Percentiles rank a stretch among this genome's conserved stretches.
These are phyloP conservation scores for Podaxis mareebaensis DNA, from an alignment of 768 basidiomycete genomes.

Conservation along the genomic window DNA sequence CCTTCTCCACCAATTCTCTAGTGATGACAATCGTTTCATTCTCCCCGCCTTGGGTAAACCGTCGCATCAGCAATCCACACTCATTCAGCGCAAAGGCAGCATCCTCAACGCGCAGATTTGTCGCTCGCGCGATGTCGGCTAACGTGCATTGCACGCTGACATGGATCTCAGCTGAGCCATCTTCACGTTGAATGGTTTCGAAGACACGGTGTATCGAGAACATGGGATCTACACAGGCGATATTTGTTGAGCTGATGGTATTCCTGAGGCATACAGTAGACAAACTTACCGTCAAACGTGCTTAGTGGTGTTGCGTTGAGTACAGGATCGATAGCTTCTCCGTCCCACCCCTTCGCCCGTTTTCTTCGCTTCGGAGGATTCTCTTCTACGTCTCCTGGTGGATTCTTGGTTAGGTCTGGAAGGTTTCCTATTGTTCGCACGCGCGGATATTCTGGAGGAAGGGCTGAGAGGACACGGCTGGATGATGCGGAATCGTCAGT, in stretches of 20 bases:
- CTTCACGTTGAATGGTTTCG: constrained; percentile 55
- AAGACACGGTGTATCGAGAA: constrained; percentile 57
- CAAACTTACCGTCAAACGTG: constrained; percentile 40
- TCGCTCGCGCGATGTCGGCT: constrained; percentile 74
- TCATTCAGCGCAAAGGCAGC: constrained; percentile 88
- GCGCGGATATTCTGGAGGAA: constrained; percentile 53
- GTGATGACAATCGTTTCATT: constrained; percentile 44
- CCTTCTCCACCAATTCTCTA: constrained; percentile 43
- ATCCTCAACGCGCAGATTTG: constrained; percentile 83
- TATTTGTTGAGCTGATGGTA: background rate
- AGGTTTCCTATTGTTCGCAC: constrained; percentile 46
- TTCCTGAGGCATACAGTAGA: background rate
- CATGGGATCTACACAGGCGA: constrained; percentile 42
- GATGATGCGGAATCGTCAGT: background rate
- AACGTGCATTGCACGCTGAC: constrained; percentile 71
- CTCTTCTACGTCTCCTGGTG: constrained; percentile 29
- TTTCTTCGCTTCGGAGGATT: constrained; percentile 39
- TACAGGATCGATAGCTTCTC: constrained; percentile 50
- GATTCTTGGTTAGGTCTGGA: constrained; percentile 39
- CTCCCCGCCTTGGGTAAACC: constrained; percentile 32
- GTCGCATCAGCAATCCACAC: constrained; percentile 68
- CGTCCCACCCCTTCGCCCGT: constrained; percentile 71
- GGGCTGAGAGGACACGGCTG: constrained; percentile 59
- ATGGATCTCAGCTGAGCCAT: constrained; percentile 74
- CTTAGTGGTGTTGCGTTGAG: constrained; percentile 33